These are phyloP conservation scores for Wickerhamiella allomyrinae DNA, from an alignment of 805 yeast genomes.

Conservation along the genomic window DNA sequence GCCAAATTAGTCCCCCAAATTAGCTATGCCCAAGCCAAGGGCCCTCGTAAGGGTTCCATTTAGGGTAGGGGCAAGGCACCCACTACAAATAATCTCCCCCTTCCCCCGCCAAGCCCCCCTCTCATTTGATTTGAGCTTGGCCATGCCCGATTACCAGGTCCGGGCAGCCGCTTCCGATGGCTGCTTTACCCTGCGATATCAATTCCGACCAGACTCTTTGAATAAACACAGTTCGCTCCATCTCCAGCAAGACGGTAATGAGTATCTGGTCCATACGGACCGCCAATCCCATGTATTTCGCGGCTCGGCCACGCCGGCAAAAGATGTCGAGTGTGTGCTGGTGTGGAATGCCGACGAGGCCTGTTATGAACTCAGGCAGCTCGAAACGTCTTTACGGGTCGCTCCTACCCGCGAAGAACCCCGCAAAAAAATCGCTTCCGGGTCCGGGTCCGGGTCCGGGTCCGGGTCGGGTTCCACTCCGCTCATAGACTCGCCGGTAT, in stretches of 20 bases:
- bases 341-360: slow-evolving; percentile 51
- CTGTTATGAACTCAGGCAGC: slow-evolving; percentile 17
- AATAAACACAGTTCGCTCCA: slow-evolving; percentile 3
- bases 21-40: too few species aligned
- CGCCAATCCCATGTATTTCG: slow-evolving; percentile 11
- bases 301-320: slow-evolving; percentile 18
- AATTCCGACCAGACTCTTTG: slow-evolving; percentile 11
- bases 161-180: neutral
- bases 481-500: neutral
- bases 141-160: neutral
- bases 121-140: too few species aligned
- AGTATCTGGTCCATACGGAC: slow-evolving; percentile 10
- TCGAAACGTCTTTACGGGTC: slow-evolving; percentile 15
- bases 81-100: too few species aligned
- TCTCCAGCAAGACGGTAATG: slow-evolving; percentile 14
- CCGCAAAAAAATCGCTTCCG: neutral
- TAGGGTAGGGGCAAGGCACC: too few species aligned
- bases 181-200: slow-evolving; percentile 10
- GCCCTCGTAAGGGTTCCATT: too few species aligned
- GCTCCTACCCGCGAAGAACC: slow-evolving; percentile 14
- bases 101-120: too few species aligned
- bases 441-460: too few species aligned
- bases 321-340: slow-evolving; percentile 50
- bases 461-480: neutral
- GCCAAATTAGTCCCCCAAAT: neutral